phyloP scores from a whole-genome alignment of 2,329 filamentous ascomycete genomes.

The Daldinia eschscholtzii region DNA sequence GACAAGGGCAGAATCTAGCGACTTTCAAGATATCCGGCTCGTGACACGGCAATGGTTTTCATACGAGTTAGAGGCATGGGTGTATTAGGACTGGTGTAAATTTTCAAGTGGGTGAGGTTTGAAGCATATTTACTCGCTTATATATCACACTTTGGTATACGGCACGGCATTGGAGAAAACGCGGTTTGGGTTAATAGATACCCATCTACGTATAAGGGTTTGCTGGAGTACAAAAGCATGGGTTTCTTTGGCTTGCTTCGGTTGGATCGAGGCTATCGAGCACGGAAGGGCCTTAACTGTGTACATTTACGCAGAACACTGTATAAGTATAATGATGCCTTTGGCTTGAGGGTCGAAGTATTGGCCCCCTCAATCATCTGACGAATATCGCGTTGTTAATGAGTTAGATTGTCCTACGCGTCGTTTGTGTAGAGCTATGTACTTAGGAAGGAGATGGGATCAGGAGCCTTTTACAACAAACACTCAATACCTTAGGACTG shows the following conservation, averaged over 20 bases:
- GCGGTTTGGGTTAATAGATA: conserved; percentile 21
- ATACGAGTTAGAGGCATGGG: not conserved
- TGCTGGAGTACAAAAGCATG: conserved; percentile 38
- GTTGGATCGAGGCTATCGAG: conserved; percentile 7
- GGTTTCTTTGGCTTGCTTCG: conserved; percentile 17
- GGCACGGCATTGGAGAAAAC: conserved; percentile 24
- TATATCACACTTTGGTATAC: conserved; percentile 15
- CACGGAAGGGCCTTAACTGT: conserved; percentile 15
- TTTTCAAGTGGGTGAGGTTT: conserved; percentile 14
- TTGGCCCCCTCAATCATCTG: not conserved
- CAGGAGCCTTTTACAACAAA: not conserved
- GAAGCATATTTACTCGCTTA: conserved; percentile 4
- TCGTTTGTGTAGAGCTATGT: not conserved
- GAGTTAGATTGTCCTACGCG: not conserved
- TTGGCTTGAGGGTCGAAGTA: conserved; percentile 8
- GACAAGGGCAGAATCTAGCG: conserved; percentile 63
- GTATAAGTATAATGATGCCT: conserved; percentile 29
- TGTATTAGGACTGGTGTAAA: conserved; percentile 8
- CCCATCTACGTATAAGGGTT: conserved; percentile 22
- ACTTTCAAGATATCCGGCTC: conserved; percentile 22
- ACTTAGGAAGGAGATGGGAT: not conserved
- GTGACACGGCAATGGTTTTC: not conserved
- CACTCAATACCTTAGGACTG: not conserved
- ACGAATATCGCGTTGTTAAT: conserved; percentile 5
- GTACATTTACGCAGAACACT: conserved; percentile 33